Percentiles rank a stretch among this genome's conserved stretches.
Evolutionary conservation across 257 asterid genomes (phyloP).

Genomic region (Euphrasia confusa): DNA sequence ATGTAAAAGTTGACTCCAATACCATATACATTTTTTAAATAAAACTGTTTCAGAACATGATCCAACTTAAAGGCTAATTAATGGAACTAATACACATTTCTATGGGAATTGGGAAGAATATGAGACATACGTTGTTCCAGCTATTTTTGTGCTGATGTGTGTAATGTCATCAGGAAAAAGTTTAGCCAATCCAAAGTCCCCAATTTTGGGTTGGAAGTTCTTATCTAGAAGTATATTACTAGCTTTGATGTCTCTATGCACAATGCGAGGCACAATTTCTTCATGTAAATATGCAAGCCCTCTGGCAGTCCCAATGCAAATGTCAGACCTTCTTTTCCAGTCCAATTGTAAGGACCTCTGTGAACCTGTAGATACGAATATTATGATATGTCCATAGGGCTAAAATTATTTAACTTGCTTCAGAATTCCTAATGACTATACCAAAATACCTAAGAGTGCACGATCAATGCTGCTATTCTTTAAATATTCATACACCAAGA

Average conservation of each 20-base stretch:
- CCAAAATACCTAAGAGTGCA: constrained; percentile 59
- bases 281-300: constrained; percentile 90
- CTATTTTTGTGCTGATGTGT: constrained; percentile 87
- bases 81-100: not conserved
- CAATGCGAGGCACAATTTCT: constrained; percentile 72
- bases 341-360: constrained; percentile 45
- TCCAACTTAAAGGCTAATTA: not conserved
- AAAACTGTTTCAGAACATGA: not conserved
- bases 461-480: constrained; percentile 77
- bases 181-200: constrained; percentile 94
- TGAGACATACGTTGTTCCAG: constrained; percentile 78
- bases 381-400: constrained; percentile 17
- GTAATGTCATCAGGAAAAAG: constrained; percentile 88
- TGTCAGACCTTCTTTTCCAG: constrained; percentile 65
- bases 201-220: constrained; percentile 76
- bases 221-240: constrained; percentile 75
- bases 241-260: constrained; percentile 93
- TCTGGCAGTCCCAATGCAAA: constrained; percentile 75
- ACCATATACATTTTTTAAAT: not conserved
- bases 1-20: not conserved
- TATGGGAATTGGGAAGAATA: constrained; percentile 23
- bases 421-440: constrained; percentile 12
- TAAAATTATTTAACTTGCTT: constrained; percentile 12
- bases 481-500: constrained; percentile 75
- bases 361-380: constrained; percentile 39